Percentiles rank a stretch among this genome's conserved stretches.
Evolutionary conservation across 345 rosid genomes (phyloP).

Genomic region (Eucalyptus sp.): DNA sequence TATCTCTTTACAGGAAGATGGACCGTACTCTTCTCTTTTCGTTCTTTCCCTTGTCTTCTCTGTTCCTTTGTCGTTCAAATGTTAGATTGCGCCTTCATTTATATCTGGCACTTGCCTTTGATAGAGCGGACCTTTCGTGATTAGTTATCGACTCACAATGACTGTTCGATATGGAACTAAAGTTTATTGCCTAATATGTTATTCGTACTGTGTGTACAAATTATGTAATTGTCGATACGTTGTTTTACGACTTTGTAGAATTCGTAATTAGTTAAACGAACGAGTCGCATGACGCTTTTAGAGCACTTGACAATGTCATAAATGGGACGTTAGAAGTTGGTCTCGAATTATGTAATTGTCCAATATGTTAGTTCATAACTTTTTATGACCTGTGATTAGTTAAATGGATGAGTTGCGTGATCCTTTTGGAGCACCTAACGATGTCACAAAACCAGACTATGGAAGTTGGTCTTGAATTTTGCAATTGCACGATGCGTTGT

Average conservation of each 20-base stretch:
- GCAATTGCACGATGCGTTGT: no score
- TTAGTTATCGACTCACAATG: neutral
- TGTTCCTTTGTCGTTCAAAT: neutral
- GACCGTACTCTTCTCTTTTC: neutral
- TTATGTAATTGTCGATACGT: neutral
- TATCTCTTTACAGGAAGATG: neutral
- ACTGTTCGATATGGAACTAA: neutral
- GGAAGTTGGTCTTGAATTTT: no score
- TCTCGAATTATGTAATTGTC: neutral
- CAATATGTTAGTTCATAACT: no score
- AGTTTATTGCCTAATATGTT: neutral
- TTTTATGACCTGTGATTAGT: neutral
- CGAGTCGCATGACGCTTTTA: no score
- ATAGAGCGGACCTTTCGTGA: neutral
- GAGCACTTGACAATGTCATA: neutral
- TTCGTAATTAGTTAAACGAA: accelerated
- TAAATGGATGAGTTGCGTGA: neutral
- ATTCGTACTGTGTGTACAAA: neutral
- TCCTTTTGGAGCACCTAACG: neutral
- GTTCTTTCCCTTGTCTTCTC: neutral
- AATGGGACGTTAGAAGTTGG: accelerated
- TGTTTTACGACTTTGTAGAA: neutral
- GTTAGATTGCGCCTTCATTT: neutral
- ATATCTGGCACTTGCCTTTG: neutral
- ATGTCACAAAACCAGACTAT: neutral